Evolutionary conservation across 495 filamentous ascomycete species (phyloP), one percentile per base, ranked within the genome.

Genomic region (Penicillium paradoxum): DNA sequence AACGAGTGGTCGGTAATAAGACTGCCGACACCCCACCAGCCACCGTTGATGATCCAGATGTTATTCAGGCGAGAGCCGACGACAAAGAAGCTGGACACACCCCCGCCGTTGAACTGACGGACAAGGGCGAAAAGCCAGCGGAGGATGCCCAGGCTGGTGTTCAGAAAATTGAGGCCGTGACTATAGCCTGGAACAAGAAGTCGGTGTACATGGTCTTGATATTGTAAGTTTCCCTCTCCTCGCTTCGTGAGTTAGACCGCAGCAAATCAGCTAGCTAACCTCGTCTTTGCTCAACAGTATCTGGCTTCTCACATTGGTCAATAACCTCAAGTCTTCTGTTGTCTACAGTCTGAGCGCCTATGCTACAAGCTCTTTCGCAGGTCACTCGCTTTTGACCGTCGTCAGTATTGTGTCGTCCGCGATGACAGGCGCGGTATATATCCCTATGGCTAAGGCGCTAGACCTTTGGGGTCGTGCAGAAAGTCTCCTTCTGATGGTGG

Each of bases 391-490:
- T 42, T 59, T 83, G 39, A 73, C 80, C 19, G 76, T 80, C 18
- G 74, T 83, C 48, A 74, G 65, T 29, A 73, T 83, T 32, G 73
- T 84, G 10, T 65, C 77, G 15, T 73, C 69, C 34, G 74, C 53
- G 32, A 62, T 68, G 60, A 42, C 63, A 7, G 63, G 57, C 5
- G 67, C 65, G 2, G 55, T 55, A 3, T 68, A 65, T 40, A 64
- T 87, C 37, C 77, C 83, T 1, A 67, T 86, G 14, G 84, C 83
- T 36, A 87, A 88, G 69, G 71, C 84, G 32, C 68, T 87, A 54
- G 82, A 89, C 59, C 64, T 85, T 19, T 87, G 78, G 74, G 84
- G 83, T 52, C 59, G 81, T 59, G 54, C 77, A 58, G 60, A 73
- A 29, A 72, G 73, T 21, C 85, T 85, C 58, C 67, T 61, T 13